Conservation (phyloP, 345 rosid species). For the Murraya koenigii region DNA sequence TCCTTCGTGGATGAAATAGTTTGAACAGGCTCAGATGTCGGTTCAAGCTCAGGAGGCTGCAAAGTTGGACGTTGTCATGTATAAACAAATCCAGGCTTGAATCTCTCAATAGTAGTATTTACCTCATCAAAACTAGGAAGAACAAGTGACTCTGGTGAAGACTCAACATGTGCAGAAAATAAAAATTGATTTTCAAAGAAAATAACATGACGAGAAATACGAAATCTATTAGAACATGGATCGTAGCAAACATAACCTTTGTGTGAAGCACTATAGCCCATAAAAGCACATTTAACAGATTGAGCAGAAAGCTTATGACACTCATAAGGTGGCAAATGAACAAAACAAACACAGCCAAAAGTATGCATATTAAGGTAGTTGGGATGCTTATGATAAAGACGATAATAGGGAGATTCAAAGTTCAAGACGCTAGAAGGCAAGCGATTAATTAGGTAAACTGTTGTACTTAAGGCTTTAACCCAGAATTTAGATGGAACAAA, state of each 20-base stretch:
- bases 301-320: background rate
- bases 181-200: conserved; percentile 5
- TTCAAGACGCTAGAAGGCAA: background rate
- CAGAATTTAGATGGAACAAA: background rate
- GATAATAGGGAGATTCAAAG: background rate
- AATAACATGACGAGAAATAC: background rate
- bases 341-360: background rate
- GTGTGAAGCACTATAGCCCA: background rate
- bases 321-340: background rate
- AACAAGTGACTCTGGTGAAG: too few relatives aligned
- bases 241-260: background rate
- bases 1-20: too few relatives aligned
- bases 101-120: background rate
- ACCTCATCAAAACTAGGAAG: too few relatives aligned
- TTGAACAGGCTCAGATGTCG: too few relatives aligned
- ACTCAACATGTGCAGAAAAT: background rate
- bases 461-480: conserved; percentile 3
- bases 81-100: background rate
- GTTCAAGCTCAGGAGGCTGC: too few relatives aligned
- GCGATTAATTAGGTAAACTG: conserved; percentile 6
- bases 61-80: too few relatives aligned
- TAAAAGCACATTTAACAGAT: background rate
- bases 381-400: background rate
- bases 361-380: background rate
- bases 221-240: background rate